Evolutionary conservation across 2,329 filamentous ascomycete species (phyloP).

Genomic region (Scolecobasidium constrictum): DNA sequence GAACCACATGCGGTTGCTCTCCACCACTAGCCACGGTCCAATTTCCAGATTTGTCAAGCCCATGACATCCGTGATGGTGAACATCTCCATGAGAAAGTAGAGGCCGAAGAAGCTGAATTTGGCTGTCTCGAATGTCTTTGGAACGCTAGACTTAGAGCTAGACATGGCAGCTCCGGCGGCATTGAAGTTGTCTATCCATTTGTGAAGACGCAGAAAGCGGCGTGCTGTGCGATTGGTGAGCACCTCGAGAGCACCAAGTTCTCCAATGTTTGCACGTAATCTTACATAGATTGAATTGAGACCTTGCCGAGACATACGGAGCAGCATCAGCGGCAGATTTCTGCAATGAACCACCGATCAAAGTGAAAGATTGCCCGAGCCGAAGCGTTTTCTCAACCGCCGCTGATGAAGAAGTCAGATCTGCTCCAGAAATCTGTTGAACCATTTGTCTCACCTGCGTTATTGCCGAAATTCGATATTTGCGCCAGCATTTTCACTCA

Average conservation of each 20-base stretch:
- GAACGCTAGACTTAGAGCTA: background rate
- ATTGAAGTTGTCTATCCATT: constrained; percentile 9
- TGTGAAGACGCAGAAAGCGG: constrained; percentile 5
- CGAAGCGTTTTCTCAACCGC: constrained; percentile 7
- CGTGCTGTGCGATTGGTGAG: constrained; percentile 1
- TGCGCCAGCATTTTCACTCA: background rate
- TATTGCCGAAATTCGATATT: constrained; percentile 9
- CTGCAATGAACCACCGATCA: constrained; percentile 1
- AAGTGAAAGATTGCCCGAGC: constrained; percentile 2
- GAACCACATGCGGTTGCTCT: constrained; percentile 63
- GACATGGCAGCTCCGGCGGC: background rate
- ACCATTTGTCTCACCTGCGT: constrained; percentile 4
- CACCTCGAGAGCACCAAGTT: background rate
- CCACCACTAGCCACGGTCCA: constrained; percentile 38
- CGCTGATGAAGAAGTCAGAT: background rate
- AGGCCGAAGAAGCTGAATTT: constrained; percentile 51
- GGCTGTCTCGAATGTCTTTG: constrained; percentile 23
- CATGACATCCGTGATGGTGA: constrained; percentile 47
- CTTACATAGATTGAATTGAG: constrained; percentile 5
- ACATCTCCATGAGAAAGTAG: constrained; percentile 56
- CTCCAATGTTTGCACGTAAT: background rate
- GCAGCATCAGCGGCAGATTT: background rate
- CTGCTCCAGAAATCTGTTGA: too few species aligned
- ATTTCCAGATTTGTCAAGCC: constrained; percentile 32
- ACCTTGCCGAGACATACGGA: background rate